Percentiles rank a stretch among this genome's conserved stretches.
Conservation (phyloP, 768 basidiomycete genomes). For the Tremella fuciformis region DNA sequence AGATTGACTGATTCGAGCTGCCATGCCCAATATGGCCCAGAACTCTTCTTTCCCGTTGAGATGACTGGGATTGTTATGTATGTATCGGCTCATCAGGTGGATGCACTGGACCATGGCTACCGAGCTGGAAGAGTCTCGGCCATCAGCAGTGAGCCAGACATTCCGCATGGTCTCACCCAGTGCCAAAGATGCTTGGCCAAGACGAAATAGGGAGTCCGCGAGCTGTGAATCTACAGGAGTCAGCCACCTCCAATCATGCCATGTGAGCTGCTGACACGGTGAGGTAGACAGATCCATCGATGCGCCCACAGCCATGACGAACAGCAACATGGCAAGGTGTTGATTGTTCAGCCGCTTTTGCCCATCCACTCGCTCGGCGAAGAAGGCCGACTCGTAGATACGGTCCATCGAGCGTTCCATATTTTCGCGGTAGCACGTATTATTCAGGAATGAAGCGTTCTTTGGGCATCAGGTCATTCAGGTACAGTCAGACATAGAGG, state of each 20-base stretch:
- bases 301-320: constrained; percentile 9
- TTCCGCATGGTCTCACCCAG: not conserved
- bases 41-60: constrained; percentile 6
- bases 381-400: not conserved
- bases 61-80: not conserved
- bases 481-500: no score
- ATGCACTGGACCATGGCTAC: constrained; percentile 9
- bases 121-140: constrained; percentile 11
- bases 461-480: not conserved
- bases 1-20: constrained; percentile 5
- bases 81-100: constrained; percentile 15
- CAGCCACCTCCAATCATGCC: not conserved
- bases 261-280: constrained; percentile 3
- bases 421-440: constrained; percentile 4
- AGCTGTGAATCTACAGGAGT: not conserved
- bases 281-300: constrained; percentile 1
- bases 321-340: constrained; percentile 5
- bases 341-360: constrained; percentile 8
- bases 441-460: constrained; percentile 8
- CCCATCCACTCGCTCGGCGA: not conserved
- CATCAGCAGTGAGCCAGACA: not conserved
- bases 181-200: constrained; percentile 5
- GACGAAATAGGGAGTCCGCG: constrained; percentile 1
- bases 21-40: constrained; percentile 11
- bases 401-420: not conserved